A percentile compares a stretch with the other conserved stretches of the same genome.
Evolutionary conservation across 345 rosid species (phyloP).

Genomic region (Dipteronia sinensis): DNA sequence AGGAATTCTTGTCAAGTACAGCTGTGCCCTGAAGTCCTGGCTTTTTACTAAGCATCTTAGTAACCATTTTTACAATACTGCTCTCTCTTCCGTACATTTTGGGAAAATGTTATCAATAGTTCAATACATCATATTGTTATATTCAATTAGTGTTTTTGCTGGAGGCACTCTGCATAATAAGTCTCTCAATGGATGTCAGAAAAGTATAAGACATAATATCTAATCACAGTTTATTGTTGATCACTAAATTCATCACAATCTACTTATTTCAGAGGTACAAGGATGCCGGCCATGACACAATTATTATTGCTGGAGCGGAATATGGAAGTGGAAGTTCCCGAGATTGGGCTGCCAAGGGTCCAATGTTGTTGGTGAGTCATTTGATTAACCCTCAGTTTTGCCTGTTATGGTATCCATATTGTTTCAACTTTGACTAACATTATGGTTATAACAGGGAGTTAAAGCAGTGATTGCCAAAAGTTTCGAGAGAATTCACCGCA

Average conservation of each 20-base stretch:
- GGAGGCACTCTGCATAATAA: background rate
- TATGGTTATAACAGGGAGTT: slow-evolving; percentile 64
- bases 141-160: background rate
- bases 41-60: background rate
- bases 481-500: slow-evolving; percentile 96
- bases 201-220: background rate
- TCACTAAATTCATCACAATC: slow-evolving; percentile 7
- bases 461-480: slow-evolving; percentile 98
- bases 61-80: background rate
- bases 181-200: background rate
- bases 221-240: background rate
- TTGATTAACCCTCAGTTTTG: slow-evolving; percentile 1
- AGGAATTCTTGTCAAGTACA: background rate
- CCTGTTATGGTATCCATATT: background rate
- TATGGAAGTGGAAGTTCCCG: slow-evolving; percentile 99
- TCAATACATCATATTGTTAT: background rate
- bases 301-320: slow-evolving; percentile 94
- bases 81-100: background rate
- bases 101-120: background rate
- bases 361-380: slow-evolving; percentile 76
- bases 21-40: background rate
- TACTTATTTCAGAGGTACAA: slow-evolving; percentile 73
- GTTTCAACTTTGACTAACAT: slow-evolving; percentile 10
- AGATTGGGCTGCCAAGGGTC: slow-evolving; percentile 99
- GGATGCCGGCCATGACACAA: slow-evolving; percentile 69